phyloP scores from a whole-genome alignment of 306 rosid species.

The Malus asiatica region DNA sequence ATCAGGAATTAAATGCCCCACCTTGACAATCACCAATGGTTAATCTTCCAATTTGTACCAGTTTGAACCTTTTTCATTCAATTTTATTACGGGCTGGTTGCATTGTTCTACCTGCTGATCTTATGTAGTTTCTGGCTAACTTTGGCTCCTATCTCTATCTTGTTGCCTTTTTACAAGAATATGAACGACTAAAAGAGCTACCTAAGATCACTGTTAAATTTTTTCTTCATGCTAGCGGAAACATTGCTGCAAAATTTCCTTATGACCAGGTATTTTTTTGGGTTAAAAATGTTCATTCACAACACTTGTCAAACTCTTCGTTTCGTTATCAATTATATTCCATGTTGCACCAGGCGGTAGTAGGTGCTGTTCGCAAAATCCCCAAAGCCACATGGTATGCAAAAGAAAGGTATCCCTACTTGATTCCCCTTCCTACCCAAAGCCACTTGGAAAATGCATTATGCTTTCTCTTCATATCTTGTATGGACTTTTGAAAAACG shows the following conservation, averaged over 20 bases:
- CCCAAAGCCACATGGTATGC: conserved; percentile 76
- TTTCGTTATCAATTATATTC: conserved; percentile 7
- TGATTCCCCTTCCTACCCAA: neutral
- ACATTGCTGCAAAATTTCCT: conserved; percentile 64
- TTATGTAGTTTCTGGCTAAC: neutral
- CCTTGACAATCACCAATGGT: neutral
- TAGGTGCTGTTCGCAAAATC: conserved; percentile 56
- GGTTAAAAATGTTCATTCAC: neutral
- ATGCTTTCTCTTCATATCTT: neutral
- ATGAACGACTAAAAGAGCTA: conserved; percentile 32
- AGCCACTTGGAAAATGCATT: neutral
- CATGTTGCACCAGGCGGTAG: conserved; percentile 41
- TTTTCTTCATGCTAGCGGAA: conserved; percentile 71
- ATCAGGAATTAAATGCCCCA: neutral
- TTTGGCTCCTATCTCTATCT: neutral
- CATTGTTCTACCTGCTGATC: neutral
- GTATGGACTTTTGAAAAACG: neutral
- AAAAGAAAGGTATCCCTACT: conserved; percentile 53
- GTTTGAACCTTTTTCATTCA: neutral
- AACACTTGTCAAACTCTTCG: neutral
- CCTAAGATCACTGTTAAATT: conserved; percentile 57
- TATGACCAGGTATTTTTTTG: conserved; percentile 55
- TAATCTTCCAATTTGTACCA: neutral
- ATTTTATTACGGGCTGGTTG: neutral
- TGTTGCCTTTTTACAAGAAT: conserved; percentile 28